These are phyloP conservation scores for Piper longum DNA, from an alignment of 164 flowering plant genomes.

Conservation along the genomic window DNA sequence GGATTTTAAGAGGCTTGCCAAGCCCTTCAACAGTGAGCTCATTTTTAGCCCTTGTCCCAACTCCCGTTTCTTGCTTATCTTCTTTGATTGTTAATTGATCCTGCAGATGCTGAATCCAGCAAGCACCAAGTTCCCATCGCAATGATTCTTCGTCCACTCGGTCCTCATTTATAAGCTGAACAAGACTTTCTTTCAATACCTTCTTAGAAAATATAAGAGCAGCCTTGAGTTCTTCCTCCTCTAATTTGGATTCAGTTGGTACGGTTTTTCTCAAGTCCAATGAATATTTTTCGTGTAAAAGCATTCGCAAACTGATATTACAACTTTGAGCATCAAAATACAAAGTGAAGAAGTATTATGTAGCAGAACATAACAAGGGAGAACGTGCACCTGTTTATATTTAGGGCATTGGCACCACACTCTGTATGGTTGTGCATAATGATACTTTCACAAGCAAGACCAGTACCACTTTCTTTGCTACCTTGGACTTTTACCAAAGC, in stretches of 20 bases:
- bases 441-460: slow-evolving; percentile 20
- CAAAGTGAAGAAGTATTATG: background rate
- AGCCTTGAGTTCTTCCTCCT: slow-evolving; percentile 38
- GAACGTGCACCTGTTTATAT: slow-evolving; percentile 65
- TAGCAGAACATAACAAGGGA: background rate
- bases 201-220: slow-evolving; percentile 48
- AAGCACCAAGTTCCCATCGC: slow-evolving; percentile 99
- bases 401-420: slow-evolving; percentile 97
- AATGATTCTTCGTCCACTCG: slow-evolving; percentile 27
- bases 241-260: slow-evolving; percentile 19
- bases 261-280: slow-evolving; percentile 11
- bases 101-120: slow-evolving; percentile 97
- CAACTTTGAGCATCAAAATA: background rate
- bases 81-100: slow-evolving; percentile 82
- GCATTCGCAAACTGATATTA: slow-evolving; percentile 68
- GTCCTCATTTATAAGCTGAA: slow-evolving; percentile 60
- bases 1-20: slow-evolving; percentile 68
- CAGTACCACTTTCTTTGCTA: slow-evolving; percentile 17
- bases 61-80: slow-evolving; percentile 52
- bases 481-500: slow-evolving; percentile 58
- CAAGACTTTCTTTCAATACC: slow-evolving; percentile 64
- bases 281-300: slow-evolving; percentile 49
- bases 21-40: slow-evolving; percentile 92
- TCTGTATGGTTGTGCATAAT: slow-evolving; percentile 70
- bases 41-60: slow-evolving; percentile 39